Evolutionary conservation across 2,329 filamentous ascomycete species (phyloP), one percentile per base, ranked within the genome.

Genomic region (Aureobasidium melanogenum): DNA sequence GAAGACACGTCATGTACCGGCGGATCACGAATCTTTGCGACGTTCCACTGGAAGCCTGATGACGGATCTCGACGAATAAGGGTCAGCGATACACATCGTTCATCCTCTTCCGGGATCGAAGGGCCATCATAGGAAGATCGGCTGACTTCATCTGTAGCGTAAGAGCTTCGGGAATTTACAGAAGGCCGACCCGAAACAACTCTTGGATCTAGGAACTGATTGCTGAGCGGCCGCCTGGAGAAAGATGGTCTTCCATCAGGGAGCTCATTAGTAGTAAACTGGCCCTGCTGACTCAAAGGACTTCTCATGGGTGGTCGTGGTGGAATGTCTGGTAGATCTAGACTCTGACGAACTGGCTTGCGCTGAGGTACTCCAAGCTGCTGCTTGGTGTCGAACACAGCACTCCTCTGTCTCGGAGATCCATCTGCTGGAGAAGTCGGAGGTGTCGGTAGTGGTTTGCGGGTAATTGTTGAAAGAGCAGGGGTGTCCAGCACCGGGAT

Each of bases 51-150:
- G 28, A 74, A 74, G 22, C 74, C 73, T 41, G 78, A 77, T 43
- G 73, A 70, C 43, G 79, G 78, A 67, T 81, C 78, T 30, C 79
- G 75, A 30, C 79, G 74, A 52, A 82, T 81, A n/a, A 82, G 70
- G 1, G 77, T 80, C 36, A 81, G 69, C 67, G 19, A 67, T 6
- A 57, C 43, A n/a, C 48, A 47, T 6, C 43, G 43, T 6, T 50
- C 43, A 15, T 39, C 52, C 3, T 48, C 52, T 24, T 62, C 51
- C 9, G 39, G 30, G 4, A 24, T 47, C 5, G 14, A 24, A 43
- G 44, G 30, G n/a, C n/a, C 24, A 1, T 56, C 39, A 34, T 30
- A 41, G 2, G 56, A 59, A 1, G 22, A 22, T 41, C 56, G 56
- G 14, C 17, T 41, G 12, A n/a, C 22, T 7, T 19, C 19, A 2